A percentile compares a stretch with the other conserved stretches of the same genome.
Evolutionary conservation across 371 early-diverging fungal species (phyloP).

Genomic region (Mucor ambiguus): DNA sequence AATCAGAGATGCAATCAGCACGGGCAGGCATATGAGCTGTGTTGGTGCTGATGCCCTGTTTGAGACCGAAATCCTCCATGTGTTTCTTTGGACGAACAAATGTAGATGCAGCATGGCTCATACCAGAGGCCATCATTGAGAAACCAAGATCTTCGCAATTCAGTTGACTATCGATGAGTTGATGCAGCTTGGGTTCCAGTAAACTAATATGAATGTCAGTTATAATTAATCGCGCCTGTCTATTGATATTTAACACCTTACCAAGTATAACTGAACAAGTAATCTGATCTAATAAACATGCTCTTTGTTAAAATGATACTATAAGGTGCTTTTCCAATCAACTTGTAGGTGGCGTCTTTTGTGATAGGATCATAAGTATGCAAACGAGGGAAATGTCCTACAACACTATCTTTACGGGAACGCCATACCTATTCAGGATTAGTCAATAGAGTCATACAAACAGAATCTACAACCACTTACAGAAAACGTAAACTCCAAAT

Average conservation of each 20-base stretch:
- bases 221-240: background rate
- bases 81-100: slow-evolving; percentile 27
- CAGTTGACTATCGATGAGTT: slow-evolving; percentile 30
- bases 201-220: slow-evolving; percentile 22
- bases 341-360: slow-evolving; percentile 24
- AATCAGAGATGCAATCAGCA: slow-evolving; percentile 31
- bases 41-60: slow-evolving; percentile 41
- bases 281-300: slow-evolving; percentile 51
- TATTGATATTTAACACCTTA: slow-evolving; percentile 8
- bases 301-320: slow-evolving; percentile 50
- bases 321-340: slow-evolving; percentile 29
- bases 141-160: slow-evolving; percentile 57
- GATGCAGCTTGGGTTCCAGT: slow-evolving; percentile 38
- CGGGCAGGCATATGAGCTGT: slow-evolving; percentile 42
- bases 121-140: slow-evolving; percentile 46
- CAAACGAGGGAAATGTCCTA: slow-evolving; percentile 48
- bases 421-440: slow-evolving; percentile 31
- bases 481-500: slow-evolving; percentile 39
- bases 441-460: background rate
- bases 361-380: slow-evolving; percentile 34
- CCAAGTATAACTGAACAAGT: slow-evolving; percentile 51
- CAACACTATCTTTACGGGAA: slow-evolving; percentile 34
- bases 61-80: slow-evolving; percentile 38
- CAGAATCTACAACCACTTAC: slow-evolving; percentile 14
- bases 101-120: slow-evolving; percentile 27